Percentiles rank a stretch among this genome's conserved stretches.
These are phyloP conservation scores for Cladosporium sp. DNA, from an alignment of 2,329 filamentous ascomycete genomes.

Conservation along the genomic window DNA sequence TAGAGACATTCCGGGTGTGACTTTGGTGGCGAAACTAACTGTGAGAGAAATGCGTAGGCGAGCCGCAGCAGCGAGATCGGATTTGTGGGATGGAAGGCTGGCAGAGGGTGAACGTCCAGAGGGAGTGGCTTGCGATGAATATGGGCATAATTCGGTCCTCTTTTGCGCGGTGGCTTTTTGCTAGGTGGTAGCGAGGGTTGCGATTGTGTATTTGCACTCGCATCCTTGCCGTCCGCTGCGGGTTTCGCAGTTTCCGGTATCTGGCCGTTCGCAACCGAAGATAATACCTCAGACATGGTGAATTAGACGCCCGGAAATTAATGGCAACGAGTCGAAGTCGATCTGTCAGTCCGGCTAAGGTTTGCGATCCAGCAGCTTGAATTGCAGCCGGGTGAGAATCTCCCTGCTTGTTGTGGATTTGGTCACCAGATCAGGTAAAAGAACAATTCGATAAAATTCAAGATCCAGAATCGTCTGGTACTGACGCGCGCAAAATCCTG, in stretches of 20 bases:
- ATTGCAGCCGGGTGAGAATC: too few species aligned
- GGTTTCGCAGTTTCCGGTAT: conserved; percentile 3
- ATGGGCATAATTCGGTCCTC: conserved; percentile 57
- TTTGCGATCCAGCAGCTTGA: too few species aligned
- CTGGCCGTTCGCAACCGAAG: conserved; percentile 12
- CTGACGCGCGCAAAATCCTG: too few species aligned
- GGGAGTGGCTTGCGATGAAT: conserved; percentile 80
- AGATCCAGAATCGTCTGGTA: too few species aligned
- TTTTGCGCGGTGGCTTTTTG: conserved; percentile 19
- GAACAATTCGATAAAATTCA: too few species aligned
- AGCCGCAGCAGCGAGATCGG: conserved; percentile 81
- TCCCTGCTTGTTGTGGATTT: too few species aligned
- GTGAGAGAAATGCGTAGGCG: conserved; percentile 67
- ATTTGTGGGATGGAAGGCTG: conserved; percentile 84
- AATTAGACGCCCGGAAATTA: not conserved
- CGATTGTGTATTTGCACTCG: conserved; percentile 7
- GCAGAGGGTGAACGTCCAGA: conserved; percentile 74
- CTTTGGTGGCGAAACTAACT: conserved; percentile 59
- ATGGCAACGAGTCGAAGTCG: too few species aligned
- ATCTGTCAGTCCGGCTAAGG: too few species aligned
- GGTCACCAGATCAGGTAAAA: too few species aligned
- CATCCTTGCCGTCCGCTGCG: not conserved
- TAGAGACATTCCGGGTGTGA: conserved; percentile 61
- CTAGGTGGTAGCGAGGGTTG: conserved; percentile 16
- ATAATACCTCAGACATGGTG: not conserved